Percentiles rank a stretch among this genome's conserved stretches.
Evolutionary conservation across 176 grass and related monocot species (phyloP).

Genomic region (Ensete ventricosum): DNA sequence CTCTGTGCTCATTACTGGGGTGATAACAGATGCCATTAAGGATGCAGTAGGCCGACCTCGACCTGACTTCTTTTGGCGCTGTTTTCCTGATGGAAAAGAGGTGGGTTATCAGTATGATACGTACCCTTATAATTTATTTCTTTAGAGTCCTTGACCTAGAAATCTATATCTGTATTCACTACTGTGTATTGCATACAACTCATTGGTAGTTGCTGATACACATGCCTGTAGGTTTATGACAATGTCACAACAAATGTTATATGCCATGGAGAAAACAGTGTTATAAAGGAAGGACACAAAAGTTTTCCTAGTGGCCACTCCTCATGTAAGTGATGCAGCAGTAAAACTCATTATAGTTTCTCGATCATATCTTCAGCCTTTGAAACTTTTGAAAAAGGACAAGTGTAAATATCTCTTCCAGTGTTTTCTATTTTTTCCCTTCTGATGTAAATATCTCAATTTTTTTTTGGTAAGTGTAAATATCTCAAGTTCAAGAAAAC

Average conservation of each 20-base stretch:
- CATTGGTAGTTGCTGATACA: conserved; percentile 6
- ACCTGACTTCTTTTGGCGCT: conserved; percentile 94
- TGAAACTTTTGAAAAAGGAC: not conserved
- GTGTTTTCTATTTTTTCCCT: too few relatives aligned
- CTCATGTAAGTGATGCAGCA: conserved; percentile 42
- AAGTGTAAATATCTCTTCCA: too few relatives aligned
- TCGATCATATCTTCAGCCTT: not conserved
- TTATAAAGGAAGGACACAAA: conserved; percentile 97
- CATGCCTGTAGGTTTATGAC: conserved; percentile 48
- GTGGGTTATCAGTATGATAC: conserved; percentile 23
- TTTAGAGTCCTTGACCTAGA: not conserved
- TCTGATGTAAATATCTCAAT: too few relatives aligned
- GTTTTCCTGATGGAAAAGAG: conserved; percentile 92
- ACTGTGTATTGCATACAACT: not conserved
- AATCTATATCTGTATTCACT: not conserved
- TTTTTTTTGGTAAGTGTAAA: too few relatives aligned
- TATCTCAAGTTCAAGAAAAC: too few relatives aligned
- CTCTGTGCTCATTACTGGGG: conserved; percentile 89
- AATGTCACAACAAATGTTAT: conserved; percentile 66
- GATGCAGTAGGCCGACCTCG: conserved; percentile 80
- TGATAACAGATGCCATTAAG: conserved; percentile 93
- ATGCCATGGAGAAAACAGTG: conserved; percentile 72
- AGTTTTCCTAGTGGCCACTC: conserved; percentile 87
- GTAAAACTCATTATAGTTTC: not conserved
- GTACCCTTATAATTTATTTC: conserved; percentile 10